Conservation (phyloP, 306 rosid genomes). For the Quercus ilex region DNA sequence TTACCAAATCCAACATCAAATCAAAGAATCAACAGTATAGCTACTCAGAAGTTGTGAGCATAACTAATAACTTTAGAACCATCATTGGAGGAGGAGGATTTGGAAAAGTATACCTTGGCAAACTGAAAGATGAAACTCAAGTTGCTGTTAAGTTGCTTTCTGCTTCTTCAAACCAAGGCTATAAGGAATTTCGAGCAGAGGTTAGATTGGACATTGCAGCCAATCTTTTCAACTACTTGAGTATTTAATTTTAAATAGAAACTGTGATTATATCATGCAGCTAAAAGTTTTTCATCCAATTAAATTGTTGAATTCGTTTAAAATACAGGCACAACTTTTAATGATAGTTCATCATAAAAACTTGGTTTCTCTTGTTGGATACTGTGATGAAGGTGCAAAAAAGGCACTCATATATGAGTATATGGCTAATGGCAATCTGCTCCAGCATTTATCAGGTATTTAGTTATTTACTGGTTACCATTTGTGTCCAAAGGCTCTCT, state of each 20-base stretch:
- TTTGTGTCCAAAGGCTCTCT: neutral
- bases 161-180: conserved; percentile 34
- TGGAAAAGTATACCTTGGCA: conserved; percentile 38
- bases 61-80: conserved; percentile 34
- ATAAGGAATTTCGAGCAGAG: neutral
- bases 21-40: conserved; percentile 19
- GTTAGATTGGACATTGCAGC: no score
- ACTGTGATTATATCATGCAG: no score
- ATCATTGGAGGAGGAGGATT: conserved; percentile 48
- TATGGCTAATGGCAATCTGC: conserved; percentile 22
- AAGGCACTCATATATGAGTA: conserved; percentile 31
- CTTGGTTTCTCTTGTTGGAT: conserved; percentile 33
- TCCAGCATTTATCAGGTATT: neutral
- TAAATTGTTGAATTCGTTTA: no score
- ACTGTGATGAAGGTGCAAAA: conserved; percentile 8
- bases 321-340: conserved; percentile 18
- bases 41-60: conserved; percentile 21
- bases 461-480: no score
- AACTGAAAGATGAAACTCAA: conserved; percentile 16
- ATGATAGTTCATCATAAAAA: conserved; percentile 26
- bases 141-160: conserved; percentile 52
- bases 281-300: no score
- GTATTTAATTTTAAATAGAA: no score
- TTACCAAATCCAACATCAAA: neutral
- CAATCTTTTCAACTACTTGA: no score